Conservation (phyloP, 805 yeast genomes). For the Lipomyces yamadae region DNA sequence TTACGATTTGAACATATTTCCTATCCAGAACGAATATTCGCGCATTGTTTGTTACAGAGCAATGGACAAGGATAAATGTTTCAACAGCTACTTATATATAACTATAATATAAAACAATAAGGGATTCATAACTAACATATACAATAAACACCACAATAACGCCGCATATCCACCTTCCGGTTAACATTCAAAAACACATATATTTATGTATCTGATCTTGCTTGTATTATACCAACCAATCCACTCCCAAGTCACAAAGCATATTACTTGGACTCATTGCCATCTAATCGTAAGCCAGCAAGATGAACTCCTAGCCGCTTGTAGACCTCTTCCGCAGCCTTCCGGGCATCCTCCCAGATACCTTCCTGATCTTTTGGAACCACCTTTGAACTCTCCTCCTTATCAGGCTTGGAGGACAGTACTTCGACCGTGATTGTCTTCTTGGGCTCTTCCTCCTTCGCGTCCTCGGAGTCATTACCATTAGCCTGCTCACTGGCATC, state of each 20-base stretch:
- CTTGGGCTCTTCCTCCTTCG: slow-evolving; percentile 16
- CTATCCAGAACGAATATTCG: too few relatives aligned
- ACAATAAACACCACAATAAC: not conserved
- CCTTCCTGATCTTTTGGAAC: slow-evolving; percentile 36
- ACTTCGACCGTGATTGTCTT: slow-evolving; percentile 34
- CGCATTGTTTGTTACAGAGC: too few relatives aligned
- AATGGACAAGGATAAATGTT: too few relatives aligned
- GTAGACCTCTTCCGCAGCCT: slow-evolving; percentile 43
- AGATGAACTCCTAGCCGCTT: slow-evolving; percentile 40
- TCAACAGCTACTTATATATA: too few relatives aligned
- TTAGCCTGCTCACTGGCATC: slow-evolving; percentile 24
- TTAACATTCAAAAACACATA: not conserved
- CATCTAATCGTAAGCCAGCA: slow-evolving; percentile 28
- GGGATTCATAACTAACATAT: not conserved
- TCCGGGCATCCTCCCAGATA: slow-evolving; percentile 42
- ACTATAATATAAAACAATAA: too few relatives aligned
- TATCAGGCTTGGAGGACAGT: slow-evolving; percentile 38
- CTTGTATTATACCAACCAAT: not conserved
- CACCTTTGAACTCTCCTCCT: slow-evolving; percentile 19
- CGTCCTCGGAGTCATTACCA: slow-evolving; percentile 11
- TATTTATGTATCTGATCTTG: not conserved
- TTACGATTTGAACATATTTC: not conserved
- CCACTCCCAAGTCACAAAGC: not conserved
- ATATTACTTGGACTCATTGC: slow-evolving; percentile 6
- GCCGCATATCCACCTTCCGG: not conserved